Base-by-base conservation (phyloP, 768 basidiomycete genomes). In the Pisolithus tinctorius region DNA sequence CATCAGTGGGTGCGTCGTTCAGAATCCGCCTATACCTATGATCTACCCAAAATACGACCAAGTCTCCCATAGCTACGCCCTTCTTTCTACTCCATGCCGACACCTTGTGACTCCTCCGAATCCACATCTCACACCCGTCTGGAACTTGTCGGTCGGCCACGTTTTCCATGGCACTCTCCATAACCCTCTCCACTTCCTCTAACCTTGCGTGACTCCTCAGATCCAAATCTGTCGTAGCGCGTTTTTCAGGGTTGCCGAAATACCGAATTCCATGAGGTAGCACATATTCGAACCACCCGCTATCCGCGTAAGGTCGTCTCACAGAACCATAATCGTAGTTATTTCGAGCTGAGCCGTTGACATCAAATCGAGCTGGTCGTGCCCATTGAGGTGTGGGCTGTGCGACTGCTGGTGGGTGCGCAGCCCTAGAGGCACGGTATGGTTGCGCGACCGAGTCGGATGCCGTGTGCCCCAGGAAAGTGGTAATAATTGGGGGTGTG, bases 241-340 rank as follows among this genome's bases (percentile, higher is more conserved):
- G 79, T 36, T 75, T 66, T 11, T 74, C 78, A 3, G 79, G 77
- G 60, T 88, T 85, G 40, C 79, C 76, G 59, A 82, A 92, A 67
- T 92, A 92, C 34, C 78, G 70, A 4, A 77, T 69, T 9, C 79
- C 80, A 58, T 89, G 86, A 1, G 89, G 88, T n/a, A 92, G 78
- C 20, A 77, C 72, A 61, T 86, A 81, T 60, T 84, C 86, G 45
- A 79, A 72, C 88, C 88, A 91, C 4, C 89, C 89, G 17, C 83
- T 76, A 16, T 14, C 37, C 27, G 51, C 44, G 31, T 65, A 60
- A 0, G 61, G 65, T 0, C 56, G 55, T 0, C 57, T 49, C 2
- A 66, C 56, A 11, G 66, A 58, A 11, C 66, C 66, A 36, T 67
- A 67, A 10, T 55, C 25, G 17, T 64, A 57, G 46, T 45, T 58